Base-by-base conservation (phyloP, 768 basidiomycete genomes). In the Piloderma croceum region DNA sequence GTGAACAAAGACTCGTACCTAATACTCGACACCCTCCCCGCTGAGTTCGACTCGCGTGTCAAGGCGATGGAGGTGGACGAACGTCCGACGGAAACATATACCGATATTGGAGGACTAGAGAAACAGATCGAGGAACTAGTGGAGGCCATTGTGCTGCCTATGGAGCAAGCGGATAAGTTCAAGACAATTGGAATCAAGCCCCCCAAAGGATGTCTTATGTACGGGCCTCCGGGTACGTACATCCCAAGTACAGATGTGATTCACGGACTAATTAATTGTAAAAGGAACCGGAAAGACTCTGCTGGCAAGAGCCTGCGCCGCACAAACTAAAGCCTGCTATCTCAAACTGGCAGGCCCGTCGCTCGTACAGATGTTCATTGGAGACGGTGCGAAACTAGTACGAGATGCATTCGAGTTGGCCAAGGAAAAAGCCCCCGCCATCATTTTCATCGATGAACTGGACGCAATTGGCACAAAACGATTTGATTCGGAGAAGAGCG, bases 51-150 rank as follows among this genome's bases (percentile, higher is more conserved):
- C 62, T 92, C 91, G 24, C 81, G 96, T 34, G 96, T 99, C 19
- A 98, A 97, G 63, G 96, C 96, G 7, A 99, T 99, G 96, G 96
- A 99, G 57, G 96, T 99, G 2, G 96, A 99, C 50, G 96, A 98
- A 61, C 76, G 91, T 38, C 96, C 96, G 24, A 98, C 93, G 10
- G 96, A 98, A 62, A 89, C 83, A 3, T 98, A 97, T 56, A 93
- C 92, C 18, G 91, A 93, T 62, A 94, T 99, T 45, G 96, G 96
- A 62, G 96, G 96, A 18, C 56, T 99, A 60, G 96, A 98, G 73
- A 98, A 98, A 67, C 96, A 99, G 71, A 98, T 99, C 40, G 96
- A 98, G 60, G 96, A 98, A 60, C 63, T 99, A 38, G 91, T 96
- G 1, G 96, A 99, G 62, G 96, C 96, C 1, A 96, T 99, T 47